These are phyloP conservation scores for Colletotrichum falcatum DNA, from an alignment of 2,329 filamentous ascomycete genomes.

Conservation along the genomic window DNA sequence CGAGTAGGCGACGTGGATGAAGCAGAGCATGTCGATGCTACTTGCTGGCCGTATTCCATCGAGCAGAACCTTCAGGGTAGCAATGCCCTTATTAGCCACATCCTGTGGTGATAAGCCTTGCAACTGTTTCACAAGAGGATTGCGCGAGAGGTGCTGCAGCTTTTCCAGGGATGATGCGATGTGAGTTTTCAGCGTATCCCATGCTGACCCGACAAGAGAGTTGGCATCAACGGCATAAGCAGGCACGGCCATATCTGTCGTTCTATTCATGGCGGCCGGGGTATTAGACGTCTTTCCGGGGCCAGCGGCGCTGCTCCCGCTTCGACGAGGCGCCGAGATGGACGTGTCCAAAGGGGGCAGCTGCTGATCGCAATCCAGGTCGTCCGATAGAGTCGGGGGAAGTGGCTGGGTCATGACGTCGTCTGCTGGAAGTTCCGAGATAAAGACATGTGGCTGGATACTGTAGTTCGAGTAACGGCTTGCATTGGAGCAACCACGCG, in stretches of 20 bases:
- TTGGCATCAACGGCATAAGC: constrained; percentile 49
- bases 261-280: neutral
- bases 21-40: constrained; percentile 61
- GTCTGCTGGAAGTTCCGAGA: constrained; percentile 59
- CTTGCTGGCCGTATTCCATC: constrained; percentile 52
- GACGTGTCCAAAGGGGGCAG: constrained; percentile 52
- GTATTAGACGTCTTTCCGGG: constrained; percentile 45
- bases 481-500: constrained; percentile 42
- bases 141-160: constrained; percentile 54
- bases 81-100: constrained; percentile 57
- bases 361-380: constrained; percentile 50
- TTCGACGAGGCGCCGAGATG: constrained; percentile 50
- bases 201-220: constrained; percentile 57
- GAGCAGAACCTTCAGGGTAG: constrained; percentile 55
- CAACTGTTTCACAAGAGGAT: constrained; percentile 57
- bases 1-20: constrained; percentile 64
- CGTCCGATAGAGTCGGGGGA: constrained; percentile 45
- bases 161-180: constrained; percentile 59
- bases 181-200: constrained; percentile 60
- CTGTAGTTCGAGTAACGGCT: constrained; percentile 43
- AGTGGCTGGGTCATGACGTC: constrained; percentile 51
- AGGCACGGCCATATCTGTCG: constrained; percentile 30
- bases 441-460: constrained; percentile 46
- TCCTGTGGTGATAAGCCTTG: constrained; percentile 52
- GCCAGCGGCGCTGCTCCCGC: constrained; percentile 53